Evolutionary conservation across 2,329 filamentous ascomycete species (phyloP).

Genomic region (Trichoderma koningiopsis): DNA sequence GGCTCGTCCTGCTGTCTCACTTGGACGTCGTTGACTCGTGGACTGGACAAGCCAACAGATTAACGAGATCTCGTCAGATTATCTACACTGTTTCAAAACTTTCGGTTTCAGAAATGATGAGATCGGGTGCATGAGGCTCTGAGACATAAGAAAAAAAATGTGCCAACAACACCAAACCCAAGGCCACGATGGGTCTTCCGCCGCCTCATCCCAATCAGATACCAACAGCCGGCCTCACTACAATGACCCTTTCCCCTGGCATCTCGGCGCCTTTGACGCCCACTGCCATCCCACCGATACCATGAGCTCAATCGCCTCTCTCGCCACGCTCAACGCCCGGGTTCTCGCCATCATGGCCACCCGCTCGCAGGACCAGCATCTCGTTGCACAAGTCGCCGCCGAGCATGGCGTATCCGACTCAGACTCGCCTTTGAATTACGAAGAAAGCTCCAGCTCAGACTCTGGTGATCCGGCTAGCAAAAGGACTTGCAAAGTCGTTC

Average conservation of each 20-base stretch:
- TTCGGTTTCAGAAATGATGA: neutral
- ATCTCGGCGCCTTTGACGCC: constrained; percentile 71
- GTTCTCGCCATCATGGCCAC: constrained; percentile 77
- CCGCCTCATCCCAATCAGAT: neutral
- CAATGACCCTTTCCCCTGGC: constrained; percentile 62
- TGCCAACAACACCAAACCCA: constrained; percentile 21
- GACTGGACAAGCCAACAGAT: neutral
- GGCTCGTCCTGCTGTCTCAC: neutral
- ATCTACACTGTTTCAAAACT: neutral
- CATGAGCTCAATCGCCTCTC: constrained; percentile 60
- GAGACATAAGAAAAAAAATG: neutral
- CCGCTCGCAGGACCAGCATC: constrained; percentile 71
- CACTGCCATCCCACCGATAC: constrained; percentile 86
- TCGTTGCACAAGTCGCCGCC: constrained; percentile 65
- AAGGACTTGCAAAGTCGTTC: constrained; percentile 47
- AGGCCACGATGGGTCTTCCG: neutral
- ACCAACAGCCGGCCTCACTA: neutral
- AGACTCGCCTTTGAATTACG: neutral
- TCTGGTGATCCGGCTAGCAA: neutral
- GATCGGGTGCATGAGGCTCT: neutral
- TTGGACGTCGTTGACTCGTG: neutral
- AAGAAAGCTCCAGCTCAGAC: neutral
- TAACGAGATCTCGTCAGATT: neutral
- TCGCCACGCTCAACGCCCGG: constrained; percentile 66
- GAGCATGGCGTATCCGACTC: constrained; percentile 51